phyloP scores from a whole-genome alignment of 2,329 filamentous ascomycete species.

The Colletotrichum falcatum region DNA sequence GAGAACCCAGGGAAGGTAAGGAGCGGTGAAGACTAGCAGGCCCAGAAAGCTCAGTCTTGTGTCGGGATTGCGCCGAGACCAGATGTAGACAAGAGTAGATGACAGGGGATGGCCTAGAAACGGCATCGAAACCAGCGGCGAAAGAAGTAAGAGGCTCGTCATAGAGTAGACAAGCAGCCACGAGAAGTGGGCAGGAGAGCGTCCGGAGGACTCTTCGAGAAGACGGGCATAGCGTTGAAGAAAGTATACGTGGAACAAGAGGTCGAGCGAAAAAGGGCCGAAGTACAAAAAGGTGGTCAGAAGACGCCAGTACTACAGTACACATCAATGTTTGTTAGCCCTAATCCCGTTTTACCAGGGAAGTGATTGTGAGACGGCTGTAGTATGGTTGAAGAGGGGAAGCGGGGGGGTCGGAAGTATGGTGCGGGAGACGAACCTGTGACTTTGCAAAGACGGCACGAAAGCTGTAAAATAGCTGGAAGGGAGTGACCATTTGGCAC shows the following conservation, averaged over 20 bases:
- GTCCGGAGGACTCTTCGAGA: conserved; percentile 92
- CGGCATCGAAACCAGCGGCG: conserved; percentile 88
- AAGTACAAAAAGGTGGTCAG: conserved; percentile 98
- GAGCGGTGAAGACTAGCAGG: conserved; percentile 89
- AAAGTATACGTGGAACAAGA: conserved; percentile 98
- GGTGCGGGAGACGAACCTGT: conserved; percentile 71
- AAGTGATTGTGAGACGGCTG: background rate
- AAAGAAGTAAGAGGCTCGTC: conserved; percentile 81
- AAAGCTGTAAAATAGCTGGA: conserved; percentile 97
- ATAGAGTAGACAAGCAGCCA: conserved; percentile 93
- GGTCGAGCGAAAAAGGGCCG: conserved; percentile 90
- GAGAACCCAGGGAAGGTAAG: conserved; percentile 95
- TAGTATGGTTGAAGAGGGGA: conserved; percentile 1
- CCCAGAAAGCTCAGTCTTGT: conserved; percentile 91
- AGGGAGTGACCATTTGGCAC: conserved; percentile 91
- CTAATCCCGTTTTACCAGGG: background rate
- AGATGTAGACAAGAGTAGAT: conserved; percentile 96
- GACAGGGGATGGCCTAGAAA: conserved; percentile 95
- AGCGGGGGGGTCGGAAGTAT: conserved; percentile 14
- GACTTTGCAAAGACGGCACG: conserved; percentile 90
- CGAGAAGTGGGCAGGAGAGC: conserved; percentile 91
- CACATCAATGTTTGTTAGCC: conserved; percentile 34
- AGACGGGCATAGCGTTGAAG: conserved; percentile 95
- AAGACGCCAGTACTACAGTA: conserved; percentile 89
- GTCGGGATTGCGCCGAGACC: conserved; percentile 94